Conservation (phyloP, 2,329 filamentous ascomycete genomes). For the Dactylellina leptospora region DNA sequence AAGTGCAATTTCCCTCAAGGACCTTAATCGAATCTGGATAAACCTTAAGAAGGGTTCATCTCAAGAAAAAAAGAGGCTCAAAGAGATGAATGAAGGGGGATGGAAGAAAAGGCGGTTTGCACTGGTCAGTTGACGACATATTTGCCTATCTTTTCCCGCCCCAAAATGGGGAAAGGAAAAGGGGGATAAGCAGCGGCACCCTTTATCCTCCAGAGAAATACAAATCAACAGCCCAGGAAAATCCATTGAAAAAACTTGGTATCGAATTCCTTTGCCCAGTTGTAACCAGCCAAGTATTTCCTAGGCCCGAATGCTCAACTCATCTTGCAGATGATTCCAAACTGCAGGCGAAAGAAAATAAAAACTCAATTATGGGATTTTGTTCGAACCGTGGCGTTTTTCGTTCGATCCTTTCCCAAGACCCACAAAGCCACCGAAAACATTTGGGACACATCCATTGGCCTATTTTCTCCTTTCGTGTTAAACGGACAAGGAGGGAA, state of each 20-base stretch:
- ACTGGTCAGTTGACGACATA: slow-evolving; percentile 15
- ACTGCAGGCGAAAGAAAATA: slow-evolving; percentile 12
- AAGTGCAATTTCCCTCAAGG: slow-evolving; percentile 41
- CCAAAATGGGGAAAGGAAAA: slow-evolving; percentile 9
- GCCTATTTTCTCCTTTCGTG: slow-evolving; percentile 9
- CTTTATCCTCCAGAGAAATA: slow-evolving; percentile 5
- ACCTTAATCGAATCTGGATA: slow-evolving; percentile 13
- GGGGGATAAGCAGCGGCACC: neutral
- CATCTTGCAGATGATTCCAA: slow-evolving; percentile 12
- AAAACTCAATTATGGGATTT: slow-evolving; percentile 19
- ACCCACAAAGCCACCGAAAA: slow-evolving; percentile 8
- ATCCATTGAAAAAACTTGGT: neutral
- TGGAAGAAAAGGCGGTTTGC: neutral
- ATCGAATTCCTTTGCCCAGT: neutral
- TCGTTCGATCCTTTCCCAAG: neutral
- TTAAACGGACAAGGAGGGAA: neutral
- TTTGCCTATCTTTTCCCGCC: slow-evolving; percentile 1
- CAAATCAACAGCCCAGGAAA: neutral
- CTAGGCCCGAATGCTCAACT: neutral
- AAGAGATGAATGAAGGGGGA: too few species aligned
- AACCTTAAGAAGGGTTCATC: slow-evolving; percentile 21
- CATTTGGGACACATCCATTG: neutral
- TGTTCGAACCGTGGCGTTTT: slow-evolving; percentile 31
- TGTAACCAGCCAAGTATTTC: slow-evolving; percentile 3
- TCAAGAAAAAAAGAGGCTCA: slow-evolving; percentile 30